Evolutionary conservation across 177 flowering plant species (phyloP).

Genomic region (Vitis hybrid): DNA sequence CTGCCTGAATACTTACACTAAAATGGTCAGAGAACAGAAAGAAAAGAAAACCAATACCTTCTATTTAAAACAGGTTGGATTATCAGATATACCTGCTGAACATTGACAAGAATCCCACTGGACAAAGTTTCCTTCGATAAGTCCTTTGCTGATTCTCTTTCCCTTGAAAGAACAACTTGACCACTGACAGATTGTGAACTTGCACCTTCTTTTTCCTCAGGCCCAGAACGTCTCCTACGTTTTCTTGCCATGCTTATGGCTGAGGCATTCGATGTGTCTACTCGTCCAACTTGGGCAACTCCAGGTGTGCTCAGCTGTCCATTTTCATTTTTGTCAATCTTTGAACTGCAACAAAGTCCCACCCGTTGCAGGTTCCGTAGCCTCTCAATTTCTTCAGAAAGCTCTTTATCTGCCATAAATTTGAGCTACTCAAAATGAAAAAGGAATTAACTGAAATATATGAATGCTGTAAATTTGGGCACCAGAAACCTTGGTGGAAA

Average conservation of each 20-base stretch:
- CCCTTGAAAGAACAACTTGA: conserved; percentile 12
- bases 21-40: conserved; percentile 13
- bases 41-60: conserved; percentile 1
- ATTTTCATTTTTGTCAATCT: conserved; percentile 16
- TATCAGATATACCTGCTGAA: conserved; percentile 31
- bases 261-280: conserved; percentile 10
- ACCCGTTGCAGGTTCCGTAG: conserved; percentile 38
- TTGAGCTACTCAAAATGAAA: neutral
- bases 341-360: conserved; percentile 18
- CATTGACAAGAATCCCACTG: conserved; percentile 6
- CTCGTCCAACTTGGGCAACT: conserved; percentile 22
- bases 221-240: conserved; percentile 22
- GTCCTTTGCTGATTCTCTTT: conserved; percentile 20
- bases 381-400: conserved; percentile 57
- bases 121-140: conserved; percentile 8
- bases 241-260: conserved; percentile 25
- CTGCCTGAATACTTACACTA: conserved; percentile 38
- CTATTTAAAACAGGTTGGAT: neutral
- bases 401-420: conserved; percentile 48
- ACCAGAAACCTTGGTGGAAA: no score
- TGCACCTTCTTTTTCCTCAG: conserved; percentile 18
- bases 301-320: conserved; percentile 24
- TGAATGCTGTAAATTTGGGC: no score
- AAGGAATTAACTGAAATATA: neutral
- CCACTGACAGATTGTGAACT: conserved; percentile 5